Conservation (phyloP, 2,329 filamentous ascomycete species). For the Alternaria infectoria region DNA sequence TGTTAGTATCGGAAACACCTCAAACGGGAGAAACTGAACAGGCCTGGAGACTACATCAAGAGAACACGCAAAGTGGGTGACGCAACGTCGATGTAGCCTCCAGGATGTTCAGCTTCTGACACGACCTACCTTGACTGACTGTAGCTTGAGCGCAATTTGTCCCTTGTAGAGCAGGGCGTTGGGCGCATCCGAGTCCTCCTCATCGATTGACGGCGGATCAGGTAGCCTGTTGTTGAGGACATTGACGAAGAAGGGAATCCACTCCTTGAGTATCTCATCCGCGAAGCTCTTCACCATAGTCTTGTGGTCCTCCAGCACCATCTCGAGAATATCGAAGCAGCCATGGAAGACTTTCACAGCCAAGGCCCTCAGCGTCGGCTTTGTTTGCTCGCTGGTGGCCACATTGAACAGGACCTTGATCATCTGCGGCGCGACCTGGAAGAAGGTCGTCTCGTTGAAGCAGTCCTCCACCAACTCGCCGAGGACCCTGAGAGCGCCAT, state of each 20-base stretch:
- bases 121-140: conserved; percentile 76
- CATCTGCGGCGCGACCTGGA: conserved; percentile 83
- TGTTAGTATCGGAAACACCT: conserved; percentile 49
- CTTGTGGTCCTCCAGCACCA: conserved; percentile 93
- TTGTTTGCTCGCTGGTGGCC: conserved; percentile 75
- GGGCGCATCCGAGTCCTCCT: conserved; percentile 62
- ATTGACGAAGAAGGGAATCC: conserved; percentile 88
- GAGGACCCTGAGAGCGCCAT: conserved; percentile 88
- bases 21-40: not conserved
- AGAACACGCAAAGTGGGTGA: not conserved
- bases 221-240: conserved; percentile 79
- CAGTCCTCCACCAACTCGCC: conserved; percentile 91
- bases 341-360: conserved; percentile 88
- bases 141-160: conserved; percentile 83
- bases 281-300: conserved; percentile 86
- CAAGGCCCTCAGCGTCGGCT: conserved; percentile 78
- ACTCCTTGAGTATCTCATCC: conserved; percentile 79
- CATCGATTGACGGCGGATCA: conserved; percentile 60
- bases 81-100: not conserved
- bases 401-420: conserved; percentile 84
- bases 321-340: conserved; percentile 94
- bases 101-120: not conserved
- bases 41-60: not conserved
- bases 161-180: conserved; percentile 76
- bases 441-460: conserved; percentile 94